A percentile compares a stretch with the other conserved stretches of the same genome.
Evolutionary conservation across 2,329 filamentous ascomycete genomes (phyloP).

Genomic region (Dothidotthia symphoricarpi): DNA sequence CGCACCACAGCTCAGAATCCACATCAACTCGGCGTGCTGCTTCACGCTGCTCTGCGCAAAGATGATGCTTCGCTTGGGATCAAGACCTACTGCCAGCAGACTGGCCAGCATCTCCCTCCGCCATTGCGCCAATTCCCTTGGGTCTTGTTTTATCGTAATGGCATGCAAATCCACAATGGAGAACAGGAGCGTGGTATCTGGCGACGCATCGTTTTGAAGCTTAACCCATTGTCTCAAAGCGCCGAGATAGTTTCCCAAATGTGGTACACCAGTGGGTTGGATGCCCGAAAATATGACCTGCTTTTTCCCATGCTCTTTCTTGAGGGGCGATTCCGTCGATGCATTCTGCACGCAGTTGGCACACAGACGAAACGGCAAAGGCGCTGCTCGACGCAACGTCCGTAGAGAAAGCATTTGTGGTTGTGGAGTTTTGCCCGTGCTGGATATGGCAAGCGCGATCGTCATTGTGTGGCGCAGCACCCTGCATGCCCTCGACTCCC

Average conservation of each 20-base stretch:
- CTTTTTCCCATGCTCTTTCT: slow-evolving; percentile 3
- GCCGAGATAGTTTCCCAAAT: slow-evolving; percentile 93
- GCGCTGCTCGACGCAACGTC: slow-evolving; percentile 19
- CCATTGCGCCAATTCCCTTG: slow-evolving; percentile 59
- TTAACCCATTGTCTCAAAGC: slow-evolving; percentile 83
- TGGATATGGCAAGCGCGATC: slow-evolving; percentile 13
- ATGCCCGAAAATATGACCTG: slow-evolving; percentile 83
- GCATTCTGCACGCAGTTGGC: slow-evolving; percentile 10
- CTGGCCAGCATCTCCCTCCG: slow-evolving; percentile 75
- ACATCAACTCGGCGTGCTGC: slow-evolving; percentile 88
- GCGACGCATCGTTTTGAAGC: slow-evolving; percentile 64
- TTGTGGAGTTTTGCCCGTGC: slow-evolving; percentile 3
- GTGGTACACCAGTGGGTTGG: slow-evolving; percentile 90
- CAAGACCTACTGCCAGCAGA: slow-evolving; percentile 78
- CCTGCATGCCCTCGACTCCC: too few species aligned
- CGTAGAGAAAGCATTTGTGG: slow-evolving; percentile 24
- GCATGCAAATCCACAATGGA: slow-evolving; percentile 93
- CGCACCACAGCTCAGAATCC: slow-evolving; percentile 89
- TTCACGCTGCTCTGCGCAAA: slow-evolving; percentile 80
- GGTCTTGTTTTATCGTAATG: slow-evolving; percentile 70
- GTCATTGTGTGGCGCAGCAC: slow-evolving; percentile 9
- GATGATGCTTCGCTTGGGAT: slow-evolving; percentile 71
- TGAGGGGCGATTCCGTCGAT: slow-evolving; percentile 2
- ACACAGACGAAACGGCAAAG: slow-evolving; percentile 6
- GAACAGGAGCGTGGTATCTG: slow-evolving; percentile 67